Conservation (phyloP, 768 basidiomycete species). For the Mycena vulgaris region DNA sequence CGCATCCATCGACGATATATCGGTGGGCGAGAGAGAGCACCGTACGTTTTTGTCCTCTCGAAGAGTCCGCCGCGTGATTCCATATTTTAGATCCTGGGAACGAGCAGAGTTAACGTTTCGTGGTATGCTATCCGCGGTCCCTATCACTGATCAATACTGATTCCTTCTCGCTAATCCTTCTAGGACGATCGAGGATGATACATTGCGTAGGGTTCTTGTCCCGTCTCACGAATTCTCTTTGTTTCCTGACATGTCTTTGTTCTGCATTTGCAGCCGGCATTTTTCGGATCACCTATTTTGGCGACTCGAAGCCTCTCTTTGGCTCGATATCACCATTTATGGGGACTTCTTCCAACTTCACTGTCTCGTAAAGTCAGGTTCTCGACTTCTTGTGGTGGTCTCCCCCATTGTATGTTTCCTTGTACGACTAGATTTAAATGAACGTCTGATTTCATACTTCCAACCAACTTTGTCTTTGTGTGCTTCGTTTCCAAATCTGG, state of each 20-base stretch:
- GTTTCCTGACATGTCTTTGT: conserved; percentile 18
- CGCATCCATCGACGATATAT: conserved; percentile 68
- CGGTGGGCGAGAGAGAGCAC: conserved; percentile 61
- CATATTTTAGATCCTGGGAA: conserved; percentile 52
- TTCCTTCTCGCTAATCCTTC: not conserved
- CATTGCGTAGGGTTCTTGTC: conserved; percentile 45
- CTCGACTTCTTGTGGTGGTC: conserved; percentile 6
- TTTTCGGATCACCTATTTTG: conserved; percentile 67
- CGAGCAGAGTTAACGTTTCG: conserved; percentile 62
- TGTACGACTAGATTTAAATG: conserved; percentile 22
- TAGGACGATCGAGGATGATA: conserved; percentile 63
- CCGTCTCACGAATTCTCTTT: conserved; percentile 5
- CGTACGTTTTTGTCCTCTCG: conserved; percentile 39
- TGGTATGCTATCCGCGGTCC: conserved; percentile 50
- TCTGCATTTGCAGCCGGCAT: conserved; percentile 54
- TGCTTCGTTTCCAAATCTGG: conserved; percentile 10
- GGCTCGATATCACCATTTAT: conserved; percentile 61
- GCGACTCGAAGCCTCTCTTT: conserved; percentile 63
- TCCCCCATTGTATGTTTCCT: conserved; percentile 16
- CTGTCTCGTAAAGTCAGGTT: conserved; percentile 42
- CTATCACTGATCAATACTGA: not conserved
- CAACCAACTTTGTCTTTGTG: conserved; percentile 20
- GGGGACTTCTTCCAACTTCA: conserved; percentile 62
- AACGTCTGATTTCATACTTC: conserved; percentile 8
- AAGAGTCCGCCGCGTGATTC: not conserved